Evolutionary conservation across 768 basidiomycete genomes (phyloP).

Genomic region (Russula emetica): DNA sequence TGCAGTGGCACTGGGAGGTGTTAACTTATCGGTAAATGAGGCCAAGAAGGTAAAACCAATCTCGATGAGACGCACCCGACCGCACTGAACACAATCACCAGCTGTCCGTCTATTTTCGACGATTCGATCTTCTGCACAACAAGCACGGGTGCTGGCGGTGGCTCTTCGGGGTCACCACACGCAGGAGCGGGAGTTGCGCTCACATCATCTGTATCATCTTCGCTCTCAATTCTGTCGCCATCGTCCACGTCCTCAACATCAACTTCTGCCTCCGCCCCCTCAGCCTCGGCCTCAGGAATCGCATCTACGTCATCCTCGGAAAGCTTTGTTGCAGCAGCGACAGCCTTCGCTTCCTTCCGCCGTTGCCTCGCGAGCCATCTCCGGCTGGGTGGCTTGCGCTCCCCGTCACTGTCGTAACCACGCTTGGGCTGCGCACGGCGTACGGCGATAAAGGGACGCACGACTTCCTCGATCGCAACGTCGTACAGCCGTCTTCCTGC

Average conservation of each 20-base stretch:
- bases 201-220: conserved; percentile 28
- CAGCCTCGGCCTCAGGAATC: neutral
- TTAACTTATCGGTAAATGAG: neutral
- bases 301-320: neutral
- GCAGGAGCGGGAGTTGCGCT: neutral
- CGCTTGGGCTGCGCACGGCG: conserved; percentile 34
- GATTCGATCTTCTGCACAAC: conserved; percentile 31
- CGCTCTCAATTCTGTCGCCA: conserved; percentile 36
- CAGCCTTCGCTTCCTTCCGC: conserved; percentile 26
- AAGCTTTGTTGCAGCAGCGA: neutral
- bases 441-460: conserved; percentile 41
- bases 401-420: conserved; percentile 28
- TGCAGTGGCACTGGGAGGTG: conserved; percentile 54
- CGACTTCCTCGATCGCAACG: conserved; percentile 44
- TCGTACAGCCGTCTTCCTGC: conserved; percentile 51
- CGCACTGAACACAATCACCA: conserved; percentile 58
- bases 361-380: conserved; percentile 25
- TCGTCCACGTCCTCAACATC: conserved; percentile 27
- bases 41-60: neutral
- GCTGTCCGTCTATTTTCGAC: conserved; percentile 35
- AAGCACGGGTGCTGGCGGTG: conserved; percentile 6
- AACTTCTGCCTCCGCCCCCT: conserved; percentile 11
- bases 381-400: conserved; percentile 25
- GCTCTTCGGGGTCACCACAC: conserved; percentile 5
- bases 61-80: conserved; percentile 54